Conservation (phyloP, 768 basidiomycete species). For the Tricholoma hemisulphureum region DNA sequence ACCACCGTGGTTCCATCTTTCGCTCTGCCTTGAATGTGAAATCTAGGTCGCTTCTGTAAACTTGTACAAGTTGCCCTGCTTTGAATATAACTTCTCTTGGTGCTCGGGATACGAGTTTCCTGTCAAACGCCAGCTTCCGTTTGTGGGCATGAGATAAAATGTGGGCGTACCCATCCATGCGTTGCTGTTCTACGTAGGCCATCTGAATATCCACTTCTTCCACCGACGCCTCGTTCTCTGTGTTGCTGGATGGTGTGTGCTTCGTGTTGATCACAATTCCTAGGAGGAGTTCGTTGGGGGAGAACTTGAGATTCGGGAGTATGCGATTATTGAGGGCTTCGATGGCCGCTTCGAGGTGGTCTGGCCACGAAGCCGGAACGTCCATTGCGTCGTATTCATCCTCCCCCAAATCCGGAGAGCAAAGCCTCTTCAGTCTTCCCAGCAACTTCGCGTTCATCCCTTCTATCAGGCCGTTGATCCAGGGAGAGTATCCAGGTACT, state of each 20-base stretch:
- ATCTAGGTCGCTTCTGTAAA: constrained; percentile 7
- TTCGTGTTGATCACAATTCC: neutral
- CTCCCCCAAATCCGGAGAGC: neutral
- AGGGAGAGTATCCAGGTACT: no score
- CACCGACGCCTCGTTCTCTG: neutral
- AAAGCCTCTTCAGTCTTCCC: neutral
- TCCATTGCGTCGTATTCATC: neutral
- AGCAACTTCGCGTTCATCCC: neutral
- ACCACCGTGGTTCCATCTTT: constrained; percentile 28
- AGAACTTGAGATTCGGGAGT: no score
- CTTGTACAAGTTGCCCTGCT: no score
- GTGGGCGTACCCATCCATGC: neutral
- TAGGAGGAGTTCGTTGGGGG: neutral
- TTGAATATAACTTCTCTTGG: constrained; percentile 5
- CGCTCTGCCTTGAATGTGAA: constrained; percentile 8
- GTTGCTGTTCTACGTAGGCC: neutral
- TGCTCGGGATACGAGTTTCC: neutral
- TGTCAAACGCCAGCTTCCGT: no score
- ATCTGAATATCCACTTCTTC: neutral
- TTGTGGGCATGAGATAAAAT: no score
- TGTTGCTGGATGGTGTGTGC: neutral
- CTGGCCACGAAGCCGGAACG: neutral
- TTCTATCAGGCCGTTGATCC: neutral
- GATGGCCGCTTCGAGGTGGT: no score
- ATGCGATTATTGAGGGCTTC: neutral